Base-by-base conservation (phyloP, 1,284 basidiomycete genomes). In the Sanguinoderma infundibulare region DNA sequence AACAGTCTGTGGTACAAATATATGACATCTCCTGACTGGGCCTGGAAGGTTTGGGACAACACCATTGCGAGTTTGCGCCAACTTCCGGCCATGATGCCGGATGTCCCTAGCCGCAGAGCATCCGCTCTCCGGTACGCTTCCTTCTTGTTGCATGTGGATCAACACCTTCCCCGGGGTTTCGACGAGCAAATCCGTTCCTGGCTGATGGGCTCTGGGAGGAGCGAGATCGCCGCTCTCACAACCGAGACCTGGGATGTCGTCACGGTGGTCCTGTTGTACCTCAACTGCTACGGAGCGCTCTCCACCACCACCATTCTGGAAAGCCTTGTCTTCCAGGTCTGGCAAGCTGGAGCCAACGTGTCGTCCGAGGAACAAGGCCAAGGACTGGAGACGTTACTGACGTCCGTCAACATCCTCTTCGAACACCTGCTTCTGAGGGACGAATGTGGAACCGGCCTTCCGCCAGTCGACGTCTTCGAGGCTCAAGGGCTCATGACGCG, bases 1-100 rank as follows among this genome's bases (percentile, higher is more conserved):
- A 90, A 89, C 70, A 79, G 82, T 59, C 75, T 94, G 26, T 92
- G 90, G 90, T 88, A 90, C 74, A 90, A 91, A 70, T 93, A 92
- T 69, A 83, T 87, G 39, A 83, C 83, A 3, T 85, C 88, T 0
- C 70, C 76, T 10, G 83, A 90, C 64, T 93, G 91, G 91, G 88
- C 83, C 1, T 88, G 84, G 82, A 87, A 87, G 65, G 88, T 90
- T 9, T 92, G 92, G 90, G 90, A 93, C 67, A 91, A 90, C 68
- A 85, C 87, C 1, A 78, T 94, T 51, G 84, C 87, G 6, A 87
- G 86, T 59, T 75, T 93, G 44, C 85, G 85, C 44, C 87, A 90
- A 71, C 79, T 90, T 50, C 84, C 87, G 6, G 72, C 74, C 47
- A 83, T 88, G 77, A 81, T 81, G 12, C 66, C 76, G 8, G 85